A percentile compares a stretch with the other conserved stretches of the same genome.
Evolutionary conservation across 1,139 yeast species (phyloP).

Genomic region (Taiozyma onychis): DNA sequence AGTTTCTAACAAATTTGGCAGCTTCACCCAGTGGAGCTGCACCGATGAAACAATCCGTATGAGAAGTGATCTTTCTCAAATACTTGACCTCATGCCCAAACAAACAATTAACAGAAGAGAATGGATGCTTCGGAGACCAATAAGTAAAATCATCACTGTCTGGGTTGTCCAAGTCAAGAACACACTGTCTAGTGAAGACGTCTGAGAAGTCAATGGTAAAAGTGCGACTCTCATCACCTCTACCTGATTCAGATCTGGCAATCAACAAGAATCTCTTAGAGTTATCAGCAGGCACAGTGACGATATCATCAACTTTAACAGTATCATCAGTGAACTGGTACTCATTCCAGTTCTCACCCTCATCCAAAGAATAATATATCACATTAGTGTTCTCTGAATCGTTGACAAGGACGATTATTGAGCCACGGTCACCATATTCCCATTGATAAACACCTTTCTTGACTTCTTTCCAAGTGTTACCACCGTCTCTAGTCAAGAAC

Average conservation of each 20-base stretch:
- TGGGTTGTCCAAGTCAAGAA: constrained; percentile 53
- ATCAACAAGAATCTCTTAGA: constrained; percentile 66
- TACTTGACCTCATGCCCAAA: constrained; percentile 86
- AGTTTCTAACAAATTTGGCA: constrained; percentile 53
- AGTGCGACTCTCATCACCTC: constrained; percentile 38
- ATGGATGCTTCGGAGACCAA: constrained; percentile 77
- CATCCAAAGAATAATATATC: constrained; percentile 65
- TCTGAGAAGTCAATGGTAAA: constrained; percentile 66
- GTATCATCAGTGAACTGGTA: constrained; percentile 55
- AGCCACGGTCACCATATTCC: constrained; percentile 97
- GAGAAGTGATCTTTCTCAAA: constrained; percentile 60
- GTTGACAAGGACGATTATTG: constrained; percentile 68
- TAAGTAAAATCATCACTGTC: constrained; percentile 71
- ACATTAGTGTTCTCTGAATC: constrained; percentile 52
- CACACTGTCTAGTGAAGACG: constrained; percentile 66
- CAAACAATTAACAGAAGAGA: constrained; percentile 56
- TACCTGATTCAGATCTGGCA: constrained; percentile 30
- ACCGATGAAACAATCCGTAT: constrained; percentile 74
- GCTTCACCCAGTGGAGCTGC: constrained; percentile 60
- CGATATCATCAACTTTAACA: constrained; percentile 61
- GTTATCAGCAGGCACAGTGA: constrained; percentile 89
- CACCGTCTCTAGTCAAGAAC: constrained; percentile 81
- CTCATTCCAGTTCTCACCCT: constrained; percentile 73
- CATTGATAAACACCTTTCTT: constrained; percentile 74
- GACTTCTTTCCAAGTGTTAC: constrained; percentile 80